Evolutionary conservation across 2,329 filamentous ascomycete species (phyloP).

Genomic region (Cladosporium sp.): DNA sequence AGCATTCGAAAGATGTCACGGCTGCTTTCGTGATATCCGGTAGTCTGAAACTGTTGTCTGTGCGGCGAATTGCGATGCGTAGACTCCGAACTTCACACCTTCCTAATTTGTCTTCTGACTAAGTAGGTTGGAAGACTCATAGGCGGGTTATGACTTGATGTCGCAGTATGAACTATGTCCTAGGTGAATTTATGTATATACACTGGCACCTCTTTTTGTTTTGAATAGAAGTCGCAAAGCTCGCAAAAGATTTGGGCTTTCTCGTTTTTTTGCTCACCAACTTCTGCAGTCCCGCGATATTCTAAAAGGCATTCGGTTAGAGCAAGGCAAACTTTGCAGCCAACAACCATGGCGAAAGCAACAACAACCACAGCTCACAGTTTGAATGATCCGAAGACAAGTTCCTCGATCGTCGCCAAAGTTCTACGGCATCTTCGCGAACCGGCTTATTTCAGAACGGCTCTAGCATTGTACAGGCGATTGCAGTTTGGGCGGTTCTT

Average conservation of each 20-base stretch:
- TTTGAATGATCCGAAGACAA: neutral
- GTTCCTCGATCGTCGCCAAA: neutral
- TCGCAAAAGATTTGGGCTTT: no score
- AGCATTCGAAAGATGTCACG: no score
- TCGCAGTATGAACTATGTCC: neutral
- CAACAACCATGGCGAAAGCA: neutral
- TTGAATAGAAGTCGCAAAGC: no score
- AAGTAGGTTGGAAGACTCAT: neutral
- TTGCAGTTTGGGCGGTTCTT: slow-evolving; percentile 53
- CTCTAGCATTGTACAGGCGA: slow-evolving; percentile 59
- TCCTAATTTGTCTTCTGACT: neutral
- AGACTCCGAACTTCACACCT: neutral
- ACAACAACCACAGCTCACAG: neutral
- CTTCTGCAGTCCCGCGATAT: no score
- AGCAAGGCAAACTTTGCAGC: no score
- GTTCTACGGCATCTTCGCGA: neutral
- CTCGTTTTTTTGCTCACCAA: no score
- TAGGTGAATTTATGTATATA: no score
- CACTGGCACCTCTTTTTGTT: no score
- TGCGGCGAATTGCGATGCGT: no score
- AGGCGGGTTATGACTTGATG: neutral
- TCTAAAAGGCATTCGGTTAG: no score
- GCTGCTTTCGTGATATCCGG: no score
- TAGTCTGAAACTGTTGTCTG: no score
- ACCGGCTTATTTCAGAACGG: slow-evolving; percentile 1